These are phyloP conservation scores for Kalanchoe fedtschenkoi DNA, from an alignment of 164 flowering plant genomes.

Conservation along the genomic window DNA sequence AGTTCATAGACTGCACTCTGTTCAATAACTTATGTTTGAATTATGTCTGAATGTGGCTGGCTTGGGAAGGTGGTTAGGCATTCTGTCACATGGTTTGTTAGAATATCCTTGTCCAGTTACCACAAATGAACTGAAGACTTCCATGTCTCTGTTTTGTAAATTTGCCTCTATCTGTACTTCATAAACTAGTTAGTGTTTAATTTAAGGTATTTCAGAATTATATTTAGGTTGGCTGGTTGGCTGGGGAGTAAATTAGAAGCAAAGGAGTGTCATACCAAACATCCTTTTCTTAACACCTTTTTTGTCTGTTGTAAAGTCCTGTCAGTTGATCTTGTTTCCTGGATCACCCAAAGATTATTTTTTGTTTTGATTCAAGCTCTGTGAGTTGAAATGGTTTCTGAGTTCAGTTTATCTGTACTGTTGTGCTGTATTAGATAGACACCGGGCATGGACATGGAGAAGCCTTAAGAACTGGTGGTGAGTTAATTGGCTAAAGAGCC, in stretches of 20 bases:
- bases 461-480: neutral
- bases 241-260: slow-evolving; percentile 19
- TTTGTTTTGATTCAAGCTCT: too few species aligned
- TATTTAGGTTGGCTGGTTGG: slow-evolving; percentile 7
- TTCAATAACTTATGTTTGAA: too few species aligned
- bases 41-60: neutral
- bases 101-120: neutral
- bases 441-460: slow-evolving; percentile 5
- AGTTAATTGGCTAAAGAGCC: neutral
- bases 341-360: too few species aligned
- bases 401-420: neutral
- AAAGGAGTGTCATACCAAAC: slow-evolving; percentile 10
- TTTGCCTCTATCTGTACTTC: neutral
- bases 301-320: too few species aligned
- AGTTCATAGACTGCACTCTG: too few species aligned
- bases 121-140: neutral
- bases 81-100: neutral
- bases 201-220: too few species aligned
- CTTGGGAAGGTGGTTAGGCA: neutral
- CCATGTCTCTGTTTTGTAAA: neutral
- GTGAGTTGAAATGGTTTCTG: neutral
- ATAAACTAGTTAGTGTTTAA: too few species aligned
- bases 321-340: too few species aligned
- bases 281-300: too few species aligned
- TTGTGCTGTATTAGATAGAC: neutral